phyloP scores from a whole-genome alignment of 2,329 filamentous ascomycete species.

The Calonectria naviculata region DNA sequence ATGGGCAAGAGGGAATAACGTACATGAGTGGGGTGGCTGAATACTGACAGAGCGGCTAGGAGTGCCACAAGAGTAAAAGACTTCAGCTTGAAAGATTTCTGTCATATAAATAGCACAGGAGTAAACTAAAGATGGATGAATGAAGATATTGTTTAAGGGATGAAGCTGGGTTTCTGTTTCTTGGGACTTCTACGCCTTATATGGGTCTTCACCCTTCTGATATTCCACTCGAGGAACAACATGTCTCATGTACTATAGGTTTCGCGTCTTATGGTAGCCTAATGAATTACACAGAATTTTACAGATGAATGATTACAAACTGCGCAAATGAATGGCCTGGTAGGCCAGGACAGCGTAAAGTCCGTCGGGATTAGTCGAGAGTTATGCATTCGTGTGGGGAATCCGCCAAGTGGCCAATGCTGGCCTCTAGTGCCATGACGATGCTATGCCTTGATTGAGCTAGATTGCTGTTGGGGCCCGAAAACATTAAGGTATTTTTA shows the following conservation, averaged over 20 bases:
- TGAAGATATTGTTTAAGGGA: neutral
- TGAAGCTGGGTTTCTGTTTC: neutral
- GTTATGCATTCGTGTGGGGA: neutral
- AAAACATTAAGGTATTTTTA: neutral
- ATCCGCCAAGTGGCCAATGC: neutral
- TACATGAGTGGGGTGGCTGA: neutral
- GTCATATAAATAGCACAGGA: neutral
- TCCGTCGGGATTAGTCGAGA: neutral
- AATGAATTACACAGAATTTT: neutral
- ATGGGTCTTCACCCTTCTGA: neutral
- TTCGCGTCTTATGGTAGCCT: neutral
- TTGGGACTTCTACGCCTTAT: neutral
- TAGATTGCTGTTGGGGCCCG: neutral
- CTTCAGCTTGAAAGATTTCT: neutral
- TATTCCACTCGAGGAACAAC: neutral
- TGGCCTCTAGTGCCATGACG: neutral
- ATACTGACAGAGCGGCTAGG: neutral
- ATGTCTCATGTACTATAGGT: neutral
- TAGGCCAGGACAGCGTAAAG: neutral
- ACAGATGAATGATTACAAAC: neutral
- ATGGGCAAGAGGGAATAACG: neutral
- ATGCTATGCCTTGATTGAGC: neutral
- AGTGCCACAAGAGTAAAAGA: neutral
- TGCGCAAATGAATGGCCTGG: neutral
- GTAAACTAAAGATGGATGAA: neutral